Percentiles rank a stretch among this genome's conserved stretches.
Conservation (phyloP, 2,329 filamentous ascomycete genomes). For the Didymella pinodella region DNA sequence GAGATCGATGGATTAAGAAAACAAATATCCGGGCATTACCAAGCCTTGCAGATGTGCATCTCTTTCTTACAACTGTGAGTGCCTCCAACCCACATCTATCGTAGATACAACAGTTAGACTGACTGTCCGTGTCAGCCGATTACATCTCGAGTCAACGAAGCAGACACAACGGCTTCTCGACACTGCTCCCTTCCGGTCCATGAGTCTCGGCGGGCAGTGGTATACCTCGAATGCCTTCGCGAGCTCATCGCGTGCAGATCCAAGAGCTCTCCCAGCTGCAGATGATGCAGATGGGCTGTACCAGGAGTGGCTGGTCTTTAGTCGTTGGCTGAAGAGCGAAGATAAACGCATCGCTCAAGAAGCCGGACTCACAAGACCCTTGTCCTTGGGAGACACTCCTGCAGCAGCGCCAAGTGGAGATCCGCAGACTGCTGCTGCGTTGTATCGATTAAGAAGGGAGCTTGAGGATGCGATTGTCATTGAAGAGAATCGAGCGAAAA, state of each 20-base stretch:
- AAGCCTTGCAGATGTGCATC: conserved; percentile 44
- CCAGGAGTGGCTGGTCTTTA: conserved; percentile 43
- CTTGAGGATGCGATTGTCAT: conserved; percentile 44
- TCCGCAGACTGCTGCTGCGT: conserved; percentile 36
- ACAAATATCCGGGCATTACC: conserved; percentile 42
- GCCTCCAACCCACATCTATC: background rate
- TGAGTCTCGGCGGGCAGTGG: conserved; percentile 38
- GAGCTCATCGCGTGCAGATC: conserved; percentile 25
- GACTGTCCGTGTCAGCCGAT: conserved; percentile 30
- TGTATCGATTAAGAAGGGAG: conserved; percentile 40
- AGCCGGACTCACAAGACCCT: conserved; percentile 25
- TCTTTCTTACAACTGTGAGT: conserved; percentile 43
- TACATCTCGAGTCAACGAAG: conserved; percentile 41
- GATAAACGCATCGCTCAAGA: conserved; percentile 39
- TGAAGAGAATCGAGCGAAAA: conserved; percentile 44
- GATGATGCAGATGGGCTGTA: conserved; percentile 42
- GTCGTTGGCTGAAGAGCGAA: conserved; percentile 38
- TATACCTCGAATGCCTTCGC: conserved; percentile 36
- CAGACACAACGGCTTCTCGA: conserved; percentile 30
- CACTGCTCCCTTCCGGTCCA: conserved; percentile 24
- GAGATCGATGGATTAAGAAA: conserved; percentile 42
- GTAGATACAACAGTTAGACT: background rate
- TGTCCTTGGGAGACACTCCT: conserved; percentile 35
- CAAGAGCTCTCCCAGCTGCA: conserved; percentile 33
- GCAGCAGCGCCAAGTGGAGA: conserved; percentile 29